Base-by-base conservation (phyloP, 2,329 filamentous ascomycete species). In the Monosporascus sp. region DNA sequence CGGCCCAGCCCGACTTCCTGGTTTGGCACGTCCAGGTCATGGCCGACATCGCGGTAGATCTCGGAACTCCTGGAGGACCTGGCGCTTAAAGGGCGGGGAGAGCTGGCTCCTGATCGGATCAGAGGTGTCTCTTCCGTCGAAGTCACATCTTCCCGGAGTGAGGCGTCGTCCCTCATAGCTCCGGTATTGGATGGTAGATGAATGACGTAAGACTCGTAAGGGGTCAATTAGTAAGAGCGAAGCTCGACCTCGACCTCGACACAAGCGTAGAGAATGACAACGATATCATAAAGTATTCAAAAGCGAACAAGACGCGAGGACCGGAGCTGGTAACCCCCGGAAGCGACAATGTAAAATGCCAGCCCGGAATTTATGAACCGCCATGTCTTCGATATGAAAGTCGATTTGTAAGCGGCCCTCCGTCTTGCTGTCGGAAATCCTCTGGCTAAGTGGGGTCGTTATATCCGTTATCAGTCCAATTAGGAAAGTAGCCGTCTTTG, bases 1-100 rank as follows among this genome's bases (percentile, higher is more conserved):
- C 79, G 68, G 11, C 57, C 54, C 34, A 52, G 61, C 17, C 59
- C 64, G 37, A 69, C 65, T 7, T 50, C 63, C 48, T 67, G 64
- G n/a, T 68, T 68, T 24, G 67, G 58, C 8, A 56, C 59, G 45
- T 67, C 63, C 8, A 65, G 44, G 19, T 60, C 61, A 40, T 61
- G 60, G 24, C 52, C 57, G n/a, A 40, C 58, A 53, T 57, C 60
- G 31, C 54, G 55, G 31, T 54, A 51, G 17, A 44, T 53, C 7
- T 55, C 58, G 17, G 61, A 59, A 7, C 53, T 55, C 3, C 52
- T 43, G 22, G 55, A 53, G 26, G 58, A 57, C 19, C 38, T 20
- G 44, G 43, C 53, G 9, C 52, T 50, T n/a, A 43, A 24, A 11
- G 52, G 19, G 19, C 43, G 19, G 7, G 46, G 50, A 44, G 56